Evolutionary conservation across 163 green algal genomes (phyloP).

Genomic region (Smithsoniella earleae): DNA sequence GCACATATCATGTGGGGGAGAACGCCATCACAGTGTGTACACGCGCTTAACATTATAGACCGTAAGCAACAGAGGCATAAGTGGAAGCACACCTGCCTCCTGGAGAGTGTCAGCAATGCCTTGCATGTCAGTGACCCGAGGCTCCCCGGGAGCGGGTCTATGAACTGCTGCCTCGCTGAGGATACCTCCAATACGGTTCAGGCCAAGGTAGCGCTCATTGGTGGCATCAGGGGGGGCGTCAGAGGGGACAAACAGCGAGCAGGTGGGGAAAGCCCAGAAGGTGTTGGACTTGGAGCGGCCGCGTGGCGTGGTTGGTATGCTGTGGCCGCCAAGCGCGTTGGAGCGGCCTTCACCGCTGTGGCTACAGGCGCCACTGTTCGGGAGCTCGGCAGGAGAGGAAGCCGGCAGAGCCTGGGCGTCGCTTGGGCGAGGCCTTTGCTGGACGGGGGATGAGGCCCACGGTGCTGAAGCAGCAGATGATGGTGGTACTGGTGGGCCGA

Average conservation of each 20-base stretch:
- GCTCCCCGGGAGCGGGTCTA: background rate
- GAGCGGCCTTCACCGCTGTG: too few species aligned
- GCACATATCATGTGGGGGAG: background rate
- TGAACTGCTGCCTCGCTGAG: constrained; percentile 2
- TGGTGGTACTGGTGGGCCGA: too few species aligned
- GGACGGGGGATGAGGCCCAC: background rate
- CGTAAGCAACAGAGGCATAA: background rate
- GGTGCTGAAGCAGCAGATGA: too few species aligned
- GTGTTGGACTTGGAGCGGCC: too few species aligned
- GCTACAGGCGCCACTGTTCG: background rate
- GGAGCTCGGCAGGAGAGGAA: background rate
- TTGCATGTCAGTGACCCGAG: background rate
- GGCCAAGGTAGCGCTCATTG: background rate
- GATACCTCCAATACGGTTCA: constrained; percentile 22
- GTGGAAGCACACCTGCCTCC: background rate
- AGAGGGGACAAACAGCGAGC: background rate
- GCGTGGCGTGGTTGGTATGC: too few species aligned
- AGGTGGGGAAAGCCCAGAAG: constrained; percentile 2
- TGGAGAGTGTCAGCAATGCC: background rate
- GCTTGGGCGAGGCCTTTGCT: background rate
- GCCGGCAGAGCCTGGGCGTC: too few species aligned
- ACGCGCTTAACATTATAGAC: too few species aligned
- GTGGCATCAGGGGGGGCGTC: background rate
- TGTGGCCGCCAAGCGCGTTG: too few species aligned
- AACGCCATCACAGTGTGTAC: too few species aligned